Percentiles rank a stretch among this genome's conserved stretches.
Evolutionary conservation across 257 asterid genomes (phyloP).

Genomic region (Verbena officinalis): DNA sequence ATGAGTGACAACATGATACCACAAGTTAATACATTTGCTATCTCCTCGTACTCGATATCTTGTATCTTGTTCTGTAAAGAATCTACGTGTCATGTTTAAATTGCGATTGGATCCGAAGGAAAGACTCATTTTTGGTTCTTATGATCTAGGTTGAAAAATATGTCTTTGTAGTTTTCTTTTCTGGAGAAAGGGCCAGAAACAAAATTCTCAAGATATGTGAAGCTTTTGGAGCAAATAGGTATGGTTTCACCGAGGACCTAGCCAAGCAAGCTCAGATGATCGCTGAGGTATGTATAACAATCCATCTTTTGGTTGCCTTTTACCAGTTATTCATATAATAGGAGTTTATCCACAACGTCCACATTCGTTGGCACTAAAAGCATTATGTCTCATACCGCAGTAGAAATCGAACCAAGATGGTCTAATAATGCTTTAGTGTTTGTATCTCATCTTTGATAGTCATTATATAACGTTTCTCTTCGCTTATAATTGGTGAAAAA

Average conservation of each 20-base stretch:
- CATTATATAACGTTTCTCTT: no score
- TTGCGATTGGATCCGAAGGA: slow-evolving; percentile 1
- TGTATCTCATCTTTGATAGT: no score
- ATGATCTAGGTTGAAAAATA: slow-evolving; percentile 64
- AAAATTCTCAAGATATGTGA: slow-evolving; percentile 80
- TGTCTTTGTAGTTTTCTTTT: slow-evolving; percentile 74
- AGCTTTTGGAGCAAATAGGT: slow-evolving; percentile 86
- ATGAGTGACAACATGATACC: not conserved
- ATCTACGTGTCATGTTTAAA: slow-evolving; percentile 10
- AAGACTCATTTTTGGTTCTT: slow-evolving; percentile 21
- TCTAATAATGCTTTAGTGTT: not conserved
- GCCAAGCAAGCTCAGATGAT: slow-evolving; percentile 63
- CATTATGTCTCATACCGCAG: not conserved
- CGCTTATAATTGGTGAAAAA: no score
- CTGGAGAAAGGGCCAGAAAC: slow-evolving; percentile 78
- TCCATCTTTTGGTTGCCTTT: not conserved
- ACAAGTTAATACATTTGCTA: not conserved
- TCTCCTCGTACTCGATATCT: not conserved
- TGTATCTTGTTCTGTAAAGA: not conserved
- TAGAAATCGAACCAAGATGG: not conserved
- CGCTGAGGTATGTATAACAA: slow-evolving; percentile 47
- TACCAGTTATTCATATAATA: not conserved
- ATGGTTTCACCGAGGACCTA: slow-evolving; percentile 63
- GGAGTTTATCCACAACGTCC: not conserved
- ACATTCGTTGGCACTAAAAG: not conserved